phyloP scores from a whole-genome alignment of 1,139 yeast genomes.

The Yamadazyma taylorii region DNA sequence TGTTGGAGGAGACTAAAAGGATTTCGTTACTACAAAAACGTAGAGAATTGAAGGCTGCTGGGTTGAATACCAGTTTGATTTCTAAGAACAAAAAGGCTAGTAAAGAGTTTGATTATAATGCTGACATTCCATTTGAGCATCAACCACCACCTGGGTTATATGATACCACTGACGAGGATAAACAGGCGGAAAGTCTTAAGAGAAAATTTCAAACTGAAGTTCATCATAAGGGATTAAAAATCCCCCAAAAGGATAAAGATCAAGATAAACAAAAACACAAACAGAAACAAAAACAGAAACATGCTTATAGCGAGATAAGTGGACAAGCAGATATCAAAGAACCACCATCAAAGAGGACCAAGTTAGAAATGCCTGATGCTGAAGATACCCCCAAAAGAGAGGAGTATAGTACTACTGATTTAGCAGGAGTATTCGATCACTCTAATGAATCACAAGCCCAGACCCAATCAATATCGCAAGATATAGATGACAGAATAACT shows the following conservation, averaged over 20 bases:
- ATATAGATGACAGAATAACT: slow-evolving; percentile 32
- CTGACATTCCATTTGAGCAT: slow-evolving; percentile 79
- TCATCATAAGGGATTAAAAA: slow-evolving; percentile 44
- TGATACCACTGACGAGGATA: slow-evolving; percentile 61
- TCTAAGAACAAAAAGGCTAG: slow-evolving; percentile 49
- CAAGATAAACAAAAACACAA: slow-evolving; percentile 22
- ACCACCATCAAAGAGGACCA: slow-evolving; percentile 46
- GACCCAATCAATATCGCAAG: slow-evolving; percentile 11
- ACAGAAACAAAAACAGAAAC: slow-evolving; percentile 17
- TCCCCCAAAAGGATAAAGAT: slow-evolving; percentile 33
- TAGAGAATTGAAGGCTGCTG: slow-evolving; percentile 84
- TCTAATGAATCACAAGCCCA: background rate
- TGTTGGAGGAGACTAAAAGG: slow-evolving; percentile 70
- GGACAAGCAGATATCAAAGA: slow-evolving; percentile 37
- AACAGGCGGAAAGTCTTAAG: slow-evolving; percentile 45
- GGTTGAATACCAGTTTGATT: slow-evolving; percentile 59
- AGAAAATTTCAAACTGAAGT: slow-evolving; percentile 32
- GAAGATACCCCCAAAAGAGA: slow-evolving; percentile 3
- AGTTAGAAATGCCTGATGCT: slow-evolving; percentile 47
- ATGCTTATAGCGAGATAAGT: slow-evolving; percentile 16
- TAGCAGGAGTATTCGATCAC: slow-evolving; percentile 14
- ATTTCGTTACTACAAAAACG: slow-evolving; percentile 78
- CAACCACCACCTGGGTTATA: slow-evolving; percentile 70
- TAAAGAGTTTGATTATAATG: slow-evolving; percentile 76
- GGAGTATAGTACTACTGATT: slow-evolving; percentile 9